A percentile compares a stretch with the other conserved stretches of the same genome.
phyloP scores from a whole-genome alignment of 257 asterid species.

The Jasminum sambac region DNA sequence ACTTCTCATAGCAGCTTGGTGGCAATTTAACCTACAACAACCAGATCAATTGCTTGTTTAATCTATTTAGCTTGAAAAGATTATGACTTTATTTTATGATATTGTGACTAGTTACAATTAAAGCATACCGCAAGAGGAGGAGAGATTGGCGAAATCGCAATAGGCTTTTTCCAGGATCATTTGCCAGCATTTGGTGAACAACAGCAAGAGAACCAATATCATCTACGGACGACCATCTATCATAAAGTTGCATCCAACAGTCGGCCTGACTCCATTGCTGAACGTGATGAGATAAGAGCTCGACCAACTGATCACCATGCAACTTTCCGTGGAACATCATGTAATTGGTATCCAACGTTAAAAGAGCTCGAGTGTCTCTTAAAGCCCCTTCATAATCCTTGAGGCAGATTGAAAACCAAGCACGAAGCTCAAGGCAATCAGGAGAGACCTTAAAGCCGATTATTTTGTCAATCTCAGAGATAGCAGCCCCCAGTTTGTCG shows the following conservation, averaged over 20 bases:
- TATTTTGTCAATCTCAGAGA: constrained; percentile 75
- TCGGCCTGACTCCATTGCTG: constrained; percentile 86
- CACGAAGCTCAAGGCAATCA: constrained; percentile 92
- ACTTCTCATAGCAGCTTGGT: constrained; percentile 94
- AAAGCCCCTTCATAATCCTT: constrained; percentile 82
- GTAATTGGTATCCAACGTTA: constrained; percentile 79
- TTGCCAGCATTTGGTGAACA: constrained; percentile 89
- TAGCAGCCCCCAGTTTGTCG: constrained; percentile 52
- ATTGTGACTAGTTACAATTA: constrained; percentile 13
- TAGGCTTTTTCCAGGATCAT: constrained; percentile 86
- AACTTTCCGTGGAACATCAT: constrained; percentile 87
- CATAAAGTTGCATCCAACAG: constrained; percentile 95
- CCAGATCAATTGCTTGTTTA: constrained; percentile 11
- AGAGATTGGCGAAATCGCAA: constrained; percentile 86
- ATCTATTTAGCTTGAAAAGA: too few relatives aligned
- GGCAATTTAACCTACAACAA: constrained; percentile 77
- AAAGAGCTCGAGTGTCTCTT: constrained; percentile 74
- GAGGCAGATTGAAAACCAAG: constrained; percentile 78
- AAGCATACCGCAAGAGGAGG: constrained; percentile 67
- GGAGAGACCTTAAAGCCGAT: constrained; percentile 83
- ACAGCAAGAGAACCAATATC: constrained; percentile 96
- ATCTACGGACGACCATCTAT: constrained; percentile 91
- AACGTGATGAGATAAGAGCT: constrained; percentile 56
- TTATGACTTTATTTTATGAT: too few relatives aligned
- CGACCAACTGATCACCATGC: constrained; percentile 67